A percentile compares a stretch with the other conserved stretches of the same genome.
Conservation (phyloP, 768 basidiomycete genomes). For the Lactifluus subvellereus region DNA sequence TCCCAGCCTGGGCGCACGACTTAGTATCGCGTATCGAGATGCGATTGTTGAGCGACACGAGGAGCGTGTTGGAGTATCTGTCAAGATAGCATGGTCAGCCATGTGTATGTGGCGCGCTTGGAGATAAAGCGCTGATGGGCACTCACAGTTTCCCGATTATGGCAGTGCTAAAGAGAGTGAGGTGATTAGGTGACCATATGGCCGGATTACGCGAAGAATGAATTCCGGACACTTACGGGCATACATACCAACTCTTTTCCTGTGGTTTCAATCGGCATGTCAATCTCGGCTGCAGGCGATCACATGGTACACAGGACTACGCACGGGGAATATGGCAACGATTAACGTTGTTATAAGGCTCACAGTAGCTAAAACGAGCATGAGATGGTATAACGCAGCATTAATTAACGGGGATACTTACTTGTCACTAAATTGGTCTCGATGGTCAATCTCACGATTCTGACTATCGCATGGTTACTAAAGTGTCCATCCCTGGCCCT, state of each 20-base stretch:
- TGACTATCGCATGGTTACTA: slow-evolving; percentile 14
- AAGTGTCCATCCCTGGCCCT: background rate
- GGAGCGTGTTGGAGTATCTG: slow-evolving; percentile 28
- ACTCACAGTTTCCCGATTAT: slow-evolving; percentile 18
- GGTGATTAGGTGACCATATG: background rate
- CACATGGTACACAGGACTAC: background rate
- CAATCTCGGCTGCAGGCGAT: background rate
- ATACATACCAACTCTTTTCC: slow-evolving; percentile 5
- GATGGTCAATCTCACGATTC: slow-evolving; percentile 27
- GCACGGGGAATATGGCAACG: background rate
- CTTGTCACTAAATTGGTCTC: slow-evolving; percentile 27
- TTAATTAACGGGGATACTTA: background rate
- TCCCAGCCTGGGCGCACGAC: background rate
- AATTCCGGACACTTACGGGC: background rate
- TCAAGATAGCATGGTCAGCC: background rate
- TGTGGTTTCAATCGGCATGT: background rate
- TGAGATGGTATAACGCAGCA: background rate
- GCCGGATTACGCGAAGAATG: background rate
- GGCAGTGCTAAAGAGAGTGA: background rate
- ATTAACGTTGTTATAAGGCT: background rate
- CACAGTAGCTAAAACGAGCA: background rate
- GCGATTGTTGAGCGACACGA: slow-evolving; percentile 27
- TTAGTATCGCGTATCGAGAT: slow-evolving; percentile 5
- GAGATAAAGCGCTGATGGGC: background rate
- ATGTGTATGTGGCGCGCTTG: background rate